Base-by-base conservation (phyloP, 1,284 basidiomycete species). In the Cutaneotrichosporon spelunceum region DNA sequence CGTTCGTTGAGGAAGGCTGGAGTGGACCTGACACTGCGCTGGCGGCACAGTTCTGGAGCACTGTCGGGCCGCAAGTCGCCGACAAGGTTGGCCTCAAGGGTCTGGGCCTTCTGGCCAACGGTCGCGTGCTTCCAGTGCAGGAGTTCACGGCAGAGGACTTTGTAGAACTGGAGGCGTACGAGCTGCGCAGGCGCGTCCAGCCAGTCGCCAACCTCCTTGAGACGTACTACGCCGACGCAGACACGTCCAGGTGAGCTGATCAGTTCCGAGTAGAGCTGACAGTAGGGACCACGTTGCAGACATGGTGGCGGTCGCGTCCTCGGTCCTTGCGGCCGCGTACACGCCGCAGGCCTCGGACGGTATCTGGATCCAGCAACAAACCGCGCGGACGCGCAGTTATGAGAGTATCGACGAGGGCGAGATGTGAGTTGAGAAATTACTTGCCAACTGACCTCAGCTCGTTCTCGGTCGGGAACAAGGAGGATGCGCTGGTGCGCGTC, bases 71-170 rank as follows among this genome's bases (percentile, higher is more conserved):
- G 19, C 48, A 45, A 3, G 66, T 77, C 27, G 69, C 65, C 1
- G 47, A 68, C 8, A 62, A 62, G 49, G 69, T 93, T 1, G 83
- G 83, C 1, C 68, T 93, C 39, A 68, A 76, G 13, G 82, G 84
- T 60, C 81, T 82, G 19, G 88, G 83, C 1, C 61, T 96, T 23
- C 68, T 93, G 42, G 80, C 90, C 55, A 95, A 95, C 68, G 93
- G 93, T 42, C 82, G 93, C 34, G 91, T 93, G 0, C 75, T 90
- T 53, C 76, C 76, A 7, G 64, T 77, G 1, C 81, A 80, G 11
- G 83, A 84, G 14, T 91, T 95, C 71, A 64, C 77, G 6, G 72
- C 83, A 0, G 83, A 82, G 19, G 92, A 94, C 74, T 88, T 93
- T 71, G 78, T 81, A 50, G 80, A 84, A 1, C 77, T 95, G 47